Evolutionary conservation across 2,329 filamentous ascomycete genomes (phyloP), one percentile per base, ranked within the genome.

Genomic region (Dissoconium aciculare): DNA sequence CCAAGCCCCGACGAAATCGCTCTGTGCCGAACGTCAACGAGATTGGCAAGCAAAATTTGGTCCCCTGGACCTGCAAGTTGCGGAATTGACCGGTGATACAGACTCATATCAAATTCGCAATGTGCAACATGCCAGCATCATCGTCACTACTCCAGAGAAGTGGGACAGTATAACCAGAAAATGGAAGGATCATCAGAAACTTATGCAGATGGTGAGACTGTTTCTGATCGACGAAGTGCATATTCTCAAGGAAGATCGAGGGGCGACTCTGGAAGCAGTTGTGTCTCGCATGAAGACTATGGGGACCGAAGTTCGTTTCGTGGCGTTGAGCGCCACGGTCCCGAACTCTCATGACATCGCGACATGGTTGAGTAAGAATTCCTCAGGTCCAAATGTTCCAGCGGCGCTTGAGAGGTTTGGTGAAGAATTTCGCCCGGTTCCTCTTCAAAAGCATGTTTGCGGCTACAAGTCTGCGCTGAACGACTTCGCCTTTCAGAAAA

Each of bases 201-300:
- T 91, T 11, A 71, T 91, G 54, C 69, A 76, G 35, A 63, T 85
- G 38, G 70, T 91, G 27, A 79, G 77, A 37, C 58, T 92, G 0
- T 82, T 89, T 38, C 64, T 92, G 12, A 84, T 92, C 33, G 82
- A 92, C 43, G 82, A 92, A 48, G 80, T 91, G 0, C 82, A 92
- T 42, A 83, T 89, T 19, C 63, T 92, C 31, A 87, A 83, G 45
- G 81, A 89, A 44, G 58, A 66, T 3, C 72, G 82, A 14, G 82
- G 82, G 11, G 79, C 82, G 9, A 85, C 78, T 0, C 63, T 92
- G 1, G 82, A 92, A 50, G 78, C 78, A 4, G 76, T 91, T 2
- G 78, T 91, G 0, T 87, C 81, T 11, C 74, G 82, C 5, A 91
- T 89, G 81, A 89, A 89, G 53, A 76, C 76, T 0, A 72, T 82